These are phyloP conservation scores for Ceratocystis smalleyi DNA, from an alignment of 2,329 filamentous ascomycete species.

Conservation along the genomic window DNA sequence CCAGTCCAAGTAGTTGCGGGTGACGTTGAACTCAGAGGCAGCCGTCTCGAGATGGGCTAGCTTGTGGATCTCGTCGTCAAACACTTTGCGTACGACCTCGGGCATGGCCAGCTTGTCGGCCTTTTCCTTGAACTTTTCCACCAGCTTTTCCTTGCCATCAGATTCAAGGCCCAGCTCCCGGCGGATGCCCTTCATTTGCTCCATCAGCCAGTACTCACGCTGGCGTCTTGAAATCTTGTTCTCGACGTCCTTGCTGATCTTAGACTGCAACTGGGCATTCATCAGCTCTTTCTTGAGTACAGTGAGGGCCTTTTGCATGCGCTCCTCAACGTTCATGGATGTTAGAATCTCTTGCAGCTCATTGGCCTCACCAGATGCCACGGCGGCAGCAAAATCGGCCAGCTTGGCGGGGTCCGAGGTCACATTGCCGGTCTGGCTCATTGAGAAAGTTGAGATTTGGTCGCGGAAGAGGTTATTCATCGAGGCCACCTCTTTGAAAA, in stretches of 20 bases:
- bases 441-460: constrained; percentile 92
- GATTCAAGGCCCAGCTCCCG: constrained; percentile 91
- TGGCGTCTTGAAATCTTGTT: constrained; percentile 95
- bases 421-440: constrained; percentile 88
- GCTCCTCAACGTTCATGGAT: constrained; percentile 78
- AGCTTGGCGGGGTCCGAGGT: constrained; percentile 89
- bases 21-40: constrained; percentile 96
- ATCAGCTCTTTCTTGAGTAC: constrained; percentile 96
- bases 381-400: constrained; percentile 91
- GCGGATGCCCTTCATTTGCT: constrained; percentile 98
- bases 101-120: constrained; percentile 90
- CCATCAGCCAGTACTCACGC: constrained; percentile 96
- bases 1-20: constrained; percentile 96
- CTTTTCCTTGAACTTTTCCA: constrained; percentile 96
- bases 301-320: constrained; percentile 78
- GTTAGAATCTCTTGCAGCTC: constrained; percentile 87
- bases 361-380: constrained; percentile 80
- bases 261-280: constrained; percentile 92
- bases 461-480: constrained; percentile 93
- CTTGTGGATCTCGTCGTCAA: constrained; percentile 97
- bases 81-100: constrained; percentile 89
- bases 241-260: constrained; percentile 96
- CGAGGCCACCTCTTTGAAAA: constrained; percentile 90
- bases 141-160: constrained; percentile 93
- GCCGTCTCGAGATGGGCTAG: constrained; percentile 87